Percentiles rank a stretch among this genome's conserved stretches.
phyloP scores from a whole-genome alignment of 148 eudicot genomes.

The Bassia scoparia region DNA sequence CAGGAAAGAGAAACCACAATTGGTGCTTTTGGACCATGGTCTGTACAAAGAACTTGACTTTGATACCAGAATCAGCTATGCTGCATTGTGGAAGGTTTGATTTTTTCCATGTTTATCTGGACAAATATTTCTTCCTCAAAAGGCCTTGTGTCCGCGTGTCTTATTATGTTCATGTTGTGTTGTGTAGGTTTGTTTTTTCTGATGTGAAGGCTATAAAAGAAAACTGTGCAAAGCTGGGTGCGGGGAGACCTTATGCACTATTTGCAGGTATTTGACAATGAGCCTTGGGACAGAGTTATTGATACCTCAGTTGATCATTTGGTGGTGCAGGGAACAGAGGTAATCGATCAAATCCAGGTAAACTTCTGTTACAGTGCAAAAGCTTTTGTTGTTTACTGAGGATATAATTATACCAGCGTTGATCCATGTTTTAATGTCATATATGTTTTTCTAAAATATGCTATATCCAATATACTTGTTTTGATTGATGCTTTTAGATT shows the following conservation, averaged over 20 bases:
- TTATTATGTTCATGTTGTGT: conserved; percentile 14
- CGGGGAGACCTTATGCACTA: conserved; percentile 94
- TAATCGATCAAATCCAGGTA: conserved; percentile 91
- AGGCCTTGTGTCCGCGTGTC: background rate
- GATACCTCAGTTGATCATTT: conserved; percentile 91
- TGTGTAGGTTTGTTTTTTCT: conserved; percentile 71
- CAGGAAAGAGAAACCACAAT: conserved; percentile 82
- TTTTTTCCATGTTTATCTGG: background rate
- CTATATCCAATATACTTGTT: background rate
- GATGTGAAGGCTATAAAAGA: conserved; percentile 83
- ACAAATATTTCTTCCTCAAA: background rate
- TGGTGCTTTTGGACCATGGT: conserved; percentile 93
- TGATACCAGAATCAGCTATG: conserved; percentile 72
- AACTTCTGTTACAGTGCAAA: conserved; percentile 5
- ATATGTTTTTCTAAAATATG: background rate
- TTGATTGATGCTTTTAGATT: background rate
- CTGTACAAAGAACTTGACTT: conserved; percentile 87
- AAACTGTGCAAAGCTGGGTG: conserved; percentile 76
- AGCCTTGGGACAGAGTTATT: conserved; percentile 85
- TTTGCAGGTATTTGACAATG: conserved; percentile 95
- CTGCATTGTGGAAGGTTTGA: conserved; percentile 89
- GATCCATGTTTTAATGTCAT: background rate
- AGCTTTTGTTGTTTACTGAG: background rate
- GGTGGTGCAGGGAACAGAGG: conserved; percentile 64
- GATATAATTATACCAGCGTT: background rate